Percentiles rank a stretch among this genome's conserved stretches.
These are phyloP conservation scores for Backusella circina DNA, from an alignment of 192 early-diverging fungal species.

Conservation along the genomic window DNA sequence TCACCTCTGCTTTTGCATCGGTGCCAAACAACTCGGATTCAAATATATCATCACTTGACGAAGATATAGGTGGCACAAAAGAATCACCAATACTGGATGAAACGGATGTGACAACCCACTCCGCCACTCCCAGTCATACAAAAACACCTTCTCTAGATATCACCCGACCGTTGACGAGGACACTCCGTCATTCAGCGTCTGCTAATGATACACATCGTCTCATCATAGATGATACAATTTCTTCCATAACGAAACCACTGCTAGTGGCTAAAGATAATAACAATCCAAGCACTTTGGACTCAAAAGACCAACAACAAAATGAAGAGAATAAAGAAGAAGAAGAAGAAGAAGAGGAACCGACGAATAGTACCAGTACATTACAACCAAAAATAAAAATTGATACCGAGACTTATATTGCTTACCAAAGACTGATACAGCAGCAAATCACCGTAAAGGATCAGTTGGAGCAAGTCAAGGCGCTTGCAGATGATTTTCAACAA, in stretches of 20 bases:
- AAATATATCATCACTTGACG: conserved; percentile 1
- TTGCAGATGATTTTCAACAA: not conserved
- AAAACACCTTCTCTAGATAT: not conserved
- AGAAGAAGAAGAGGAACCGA: not conserved
- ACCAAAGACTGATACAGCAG: not conserved
- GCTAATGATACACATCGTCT: not conserved
- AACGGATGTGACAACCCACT: not conserved
- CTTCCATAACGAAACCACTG: not conserved
- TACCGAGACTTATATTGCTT: not conserved
- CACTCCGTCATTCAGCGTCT: not conserved
- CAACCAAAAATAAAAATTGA: not conserved
- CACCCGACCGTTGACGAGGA: not conserved
- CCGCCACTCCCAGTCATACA: not conserved
- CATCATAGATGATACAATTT: not conserved
- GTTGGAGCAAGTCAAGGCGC: not conserved
- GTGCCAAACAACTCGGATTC: not conserved
- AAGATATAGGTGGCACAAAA: not conserved
- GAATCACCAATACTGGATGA: not conserved
- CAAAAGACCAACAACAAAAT: not conserved
- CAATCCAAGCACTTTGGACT: not conserved
- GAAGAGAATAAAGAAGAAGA: not conserved
- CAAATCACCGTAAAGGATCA: not conserved
- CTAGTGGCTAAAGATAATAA: not conserved
- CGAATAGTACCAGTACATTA: not conserved
- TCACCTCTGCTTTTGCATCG: not conserved